Base-by-base conservation (phyloP, 2,329 filamentous ascomycete genomes). In the Fusarium sp. region DNA sequence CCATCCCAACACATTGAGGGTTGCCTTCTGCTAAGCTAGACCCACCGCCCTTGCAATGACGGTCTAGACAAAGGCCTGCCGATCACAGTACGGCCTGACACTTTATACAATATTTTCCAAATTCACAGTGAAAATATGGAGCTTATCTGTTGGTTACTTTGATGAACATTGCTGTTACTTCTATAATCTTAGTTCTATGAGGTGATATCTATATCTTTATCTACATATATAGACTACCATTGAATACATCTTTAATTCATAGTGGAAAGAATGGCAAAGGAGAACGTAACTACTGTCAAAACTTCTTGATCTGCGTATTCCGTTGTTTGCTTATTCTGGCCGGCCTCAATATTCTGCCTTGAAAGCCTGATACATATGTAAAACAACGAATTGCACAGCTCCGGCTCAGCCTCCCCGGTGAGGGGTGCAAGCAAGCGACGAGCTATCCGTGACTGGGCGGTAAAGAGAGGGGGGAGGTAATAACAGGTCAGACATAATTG, bases 361-460 rank as follows among this genome's bases (percentile, higher is more conserved):
- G 35, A 58, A 70, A 56, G 59, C 57, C 56, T 70, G 56, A 54
- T 33, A 54, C 41, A n/a, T 50, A 48, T 58, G 39, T 30, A 51
- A 62, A 73, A 72, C 70, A 48, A 63, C 65, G 65, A 70, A 73
- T 71, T 73, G 65, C 31, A 68, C 61, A 57, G 44, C 70, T 56
- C 61, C 57, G 70, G 57, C 70, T 73, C 45, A 67, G 70, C 70
- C 70, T 67, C 70, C 50, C 70, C 70, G 70, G 61, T 70, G 70
- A 73, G 70, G 70, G 70, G 70, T 71, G 70, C 59, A 66, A 72
- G 50, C 55, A 56, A 72, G 44, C 42, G 42, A 68, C 38, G 65
- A 69, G 65, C 55, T 68, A n/a, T n/a, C n/a, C n/a, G 58, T 45
- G 51, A 41, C 59, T 61, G 69, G 65, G 69, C 70, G 70, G 70